Conservation (phyloP, 345 rosid genomes). For the Rhodomyrtus tomentosa region DNA sequence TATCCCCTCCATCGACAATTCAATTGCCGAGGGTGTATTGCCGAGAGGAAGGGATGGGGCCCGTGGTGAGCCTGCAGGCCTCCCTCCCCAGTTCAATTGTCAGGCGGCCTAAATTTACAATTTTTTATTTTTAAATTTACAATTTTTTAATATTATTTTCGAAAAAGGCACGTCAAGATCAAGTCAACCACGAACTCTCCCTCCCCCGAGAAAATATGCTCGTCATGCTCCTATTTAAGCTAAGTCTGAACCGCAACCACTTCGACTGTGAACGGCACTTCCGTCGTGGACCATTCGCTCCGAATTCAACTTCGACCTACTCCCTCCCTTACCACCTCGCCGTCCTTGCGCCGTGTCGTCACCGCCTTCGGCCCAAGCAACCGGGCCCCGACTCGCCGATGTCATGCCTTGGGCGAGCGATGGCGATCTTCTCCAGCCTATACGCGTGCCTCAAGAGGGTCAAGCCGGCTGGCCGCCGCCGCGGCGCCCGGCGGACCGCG, state of each 20-base stretch:
- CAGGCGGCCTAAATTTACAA: too few species aligned
- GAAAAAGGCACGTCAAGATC: too few species aligned
- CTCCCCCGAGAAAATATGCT: too few species aligned
- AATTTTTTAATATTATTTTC: too few species aligned
- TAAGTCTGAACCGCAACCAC: not conserved
- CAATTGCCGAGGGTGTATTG: too few species aligned
- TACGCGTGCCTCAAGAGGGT: conserved; percentile 11
- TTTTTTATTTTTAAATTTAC: too few species aligned
- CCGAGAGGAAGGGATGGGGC: too few species aligned
- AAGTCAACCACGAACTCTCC: not conserved
- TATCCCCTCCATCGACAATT: too few species aligned
- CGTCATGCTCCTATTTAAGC: not conserved
- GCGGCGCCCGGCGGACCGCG: not conserved
- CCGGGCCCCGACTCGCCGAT: not conserved
- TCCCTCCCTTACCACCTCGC: not conserved
- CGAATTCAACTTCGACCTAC: not conserved
- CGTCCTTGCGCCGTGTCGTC: not conserved
- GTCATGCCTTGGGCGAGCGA: not conserved
- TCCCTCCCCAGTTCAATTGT: too few species aligned
- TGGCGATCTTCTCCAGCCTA: conserved; percentile 16
- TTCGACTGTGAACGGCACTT: not conserved
- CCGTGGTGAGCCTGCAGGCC: too few species aligned
- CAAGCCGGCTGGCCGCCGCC: not conserved
- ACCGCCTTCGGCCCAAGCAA: not conserved
- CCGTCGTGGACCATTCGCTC: not conserved